Evolutionary conservation across 2,329 filamentous ascomycete species (phyloP).

Genomic region (Fusarium stilboides): DNA sequence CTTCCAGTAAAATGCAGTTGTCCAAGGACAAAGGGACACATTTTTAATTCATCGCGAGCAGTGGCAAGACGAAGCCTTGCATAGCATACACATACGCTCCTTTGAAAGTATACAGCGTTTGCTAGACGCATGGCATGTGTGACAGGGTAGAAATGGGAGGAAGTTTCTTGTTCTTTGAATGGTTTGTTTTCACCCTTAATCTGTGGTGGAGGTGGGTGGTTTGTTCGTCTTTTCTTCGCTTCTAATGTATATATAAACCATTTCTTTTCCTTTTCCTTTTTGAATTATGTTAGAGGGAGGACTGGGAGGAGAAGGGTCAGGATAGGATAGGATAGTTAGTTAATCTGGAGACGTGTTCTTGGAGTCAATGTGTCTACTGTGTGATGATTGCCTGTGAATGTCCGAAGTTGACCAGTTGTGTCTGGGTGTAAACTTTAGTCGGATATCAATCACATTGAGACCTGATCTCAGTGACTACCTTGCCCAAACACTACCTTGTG

Average conservation of each 20-base stretch:
- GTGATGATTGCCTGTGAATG: not conserved
- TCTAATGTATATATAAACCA: conserved; percentile 39
- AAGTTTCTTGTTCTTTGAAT: conserved; percentile 8
- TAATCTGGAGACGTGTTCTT: conserved; percentile 38
- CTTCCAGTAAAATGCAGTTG: conserved; percentile 29
- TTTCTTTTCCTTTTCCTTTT: not conserved
- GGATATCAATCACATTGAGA: too few species aligned
- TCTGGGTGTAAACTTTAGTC: too few species aligned
- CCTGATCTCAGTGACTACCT: not conserved
- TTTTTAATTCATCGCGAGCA: conserved; percentile 34
- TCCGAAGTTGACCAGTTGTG: too few species aligned
- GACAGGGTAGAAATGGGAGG: conserved; percentile 21
- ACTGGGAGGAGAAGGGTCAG: conserved; percentile 4
- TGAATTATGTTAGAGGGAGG: not conserved
- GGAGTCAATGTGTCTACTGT: not conserved
- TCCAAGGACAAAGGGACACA: conserved; percentile 19
- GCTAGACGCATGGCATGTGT: conserved; percentile 9
- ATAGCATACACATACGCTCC: conserved; percentile 29
- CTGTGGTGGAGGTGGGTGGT: conserved; percentile 22
- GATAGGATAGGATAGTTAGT: conserved; percentile 34
- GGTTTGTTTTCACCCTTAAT: conserved; percentile 17
- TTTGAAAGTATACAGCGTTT: conserved; percentile 21
- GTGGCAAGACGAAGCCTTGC: conserved; percentile 13
- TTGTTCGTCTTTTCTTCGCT: conserved; percentile 26
- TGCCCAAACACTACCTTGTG: not conserved